Evolutionary conservation across 305 asterid genomes (phyloP).

Genomic region (Petunia hybrid): DNA sequence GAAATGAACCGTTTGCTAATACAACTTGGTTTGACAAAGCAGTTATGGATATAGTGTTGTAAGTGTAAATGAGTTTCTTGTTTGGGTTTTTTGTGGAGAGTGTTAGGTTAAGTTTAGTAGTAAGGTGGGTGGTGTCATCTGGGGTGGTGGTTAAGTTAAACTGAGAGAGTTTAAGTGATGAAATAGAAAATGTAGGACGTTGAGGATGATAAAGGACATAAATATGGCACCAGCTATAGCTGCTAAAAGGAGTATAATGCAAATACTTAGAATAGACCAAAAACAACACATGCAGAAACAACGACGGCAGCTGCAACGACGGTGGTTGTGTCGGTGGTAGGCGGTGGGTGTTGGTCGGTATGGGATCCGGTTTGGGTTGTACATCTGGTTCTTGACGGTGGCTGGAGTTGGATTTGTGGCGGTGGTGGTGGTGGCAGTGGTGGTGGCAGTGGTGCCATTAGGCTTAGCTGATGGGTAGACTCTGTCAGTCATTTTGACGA

Average conservation of each 20-base stretch:
- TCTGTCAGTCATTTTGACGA: conserved; percentile 68
- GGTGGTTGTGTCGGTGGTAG: conserved; percentile 52
- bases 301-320: conserved; percentile 71
- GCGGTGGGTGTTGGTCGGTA: conserved; percentile 57
- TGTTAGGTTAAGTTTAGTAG: conserved; percentile 68
- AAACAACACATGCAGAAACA: conserved; percentile 75
- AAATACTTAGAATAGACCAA: conserved; percentile 67
- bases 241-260: conserved; percentile 60
- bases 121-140: conserved; percentile 74
- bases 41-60: conserved; percentile 61
- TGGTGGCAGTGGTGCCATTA: conserved; percentile 53
- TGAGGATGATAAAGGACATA: conserved; percentile 83
- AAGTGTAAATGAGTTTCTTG: conserved; percentile 53
- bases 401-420: conserved; percentile 37
- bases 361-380: conserved; percentile 70
- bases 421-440: conserved; percentile 36
- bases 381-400: conserved; percentile 56
- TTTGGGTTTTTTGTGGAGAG: conserved; percentile 74
- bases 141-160: conserved; percentile 72
- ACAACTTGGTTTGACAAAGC: conserved; percentile 46
- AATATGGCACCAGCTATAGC: conserved; percentile 71
- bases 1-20: conserved; percentile 55
- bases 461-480: conserved; percentile 75
- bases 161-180: conserved; percentile 62
- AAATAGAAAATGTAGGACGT: conserved; percentile 65